Evolutionary conservation across 371 early-diverging fungal genomes (phyloP).

Genomic region (Mortierella sp.): DNA sequence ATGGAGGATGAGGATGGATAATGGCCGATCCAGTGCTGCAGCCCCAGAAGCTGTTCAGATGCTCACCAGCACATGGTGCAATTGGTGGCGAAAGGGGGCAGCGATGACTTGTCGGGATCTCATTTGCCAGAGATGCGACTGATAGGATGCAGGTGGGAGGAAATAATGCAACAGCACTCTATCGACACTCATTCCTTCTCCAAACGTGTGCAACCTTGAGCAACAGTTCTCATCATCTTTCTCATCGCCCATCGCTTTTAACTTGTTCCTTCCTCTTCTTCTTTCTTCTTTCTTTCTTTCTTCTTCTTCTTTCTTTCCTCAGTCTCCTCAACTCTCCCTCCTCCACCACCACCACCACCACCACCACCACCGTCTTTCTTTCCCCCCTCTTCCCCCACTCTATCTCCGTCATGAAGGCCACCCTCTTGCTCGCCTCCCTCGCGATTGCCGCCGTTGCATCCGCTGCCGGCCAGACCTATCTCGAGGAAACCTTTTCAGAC

Average conservation of each 20-base stretch:
- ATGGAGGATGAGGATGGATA: too few relatives aligned
- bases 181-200: not conserved
- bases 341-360: constrained; percentile 10
- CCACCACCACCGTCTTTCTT: not conserved
- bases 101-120: constrained; percentile 32
- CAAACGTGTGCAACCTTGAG: too few relatives aligned
- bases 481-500: constrained; percentile 87
- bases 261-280: constrained; percentile 3
- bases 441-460: constrained; percentile 74
- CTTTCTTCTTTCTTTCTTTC: constrained; percentile 9
- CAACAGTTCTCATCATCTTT: constrained; percentile 2
- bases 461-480: constrained; percentile 80
- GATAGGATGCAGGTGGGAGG: too few relatives aligned
- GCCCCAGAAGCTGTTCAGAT: too few relatives aligned
- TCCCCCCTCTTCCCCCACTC: constrained; percentile 9
- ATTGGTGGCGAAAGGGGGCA: not conserved
- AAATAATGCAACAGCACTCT: too few relatives aligned
- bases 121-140: constrained; percentile 21
- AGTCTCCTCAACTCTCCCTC: too few relatives aligned
- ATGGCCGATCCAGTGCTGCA: too few relatives aligned
- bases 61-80: too few relatives aligned
- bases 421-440: constrained; percentile 66
- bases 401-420: constrained; percentile 61
- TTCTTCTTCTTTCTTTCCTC: constrained; percentile 12
- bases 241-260: not conserved